Evolutionary conservation across 352 stramenopile genomes (phyloP).

Genomic region (Phytopythium kandeliae): DNA sequence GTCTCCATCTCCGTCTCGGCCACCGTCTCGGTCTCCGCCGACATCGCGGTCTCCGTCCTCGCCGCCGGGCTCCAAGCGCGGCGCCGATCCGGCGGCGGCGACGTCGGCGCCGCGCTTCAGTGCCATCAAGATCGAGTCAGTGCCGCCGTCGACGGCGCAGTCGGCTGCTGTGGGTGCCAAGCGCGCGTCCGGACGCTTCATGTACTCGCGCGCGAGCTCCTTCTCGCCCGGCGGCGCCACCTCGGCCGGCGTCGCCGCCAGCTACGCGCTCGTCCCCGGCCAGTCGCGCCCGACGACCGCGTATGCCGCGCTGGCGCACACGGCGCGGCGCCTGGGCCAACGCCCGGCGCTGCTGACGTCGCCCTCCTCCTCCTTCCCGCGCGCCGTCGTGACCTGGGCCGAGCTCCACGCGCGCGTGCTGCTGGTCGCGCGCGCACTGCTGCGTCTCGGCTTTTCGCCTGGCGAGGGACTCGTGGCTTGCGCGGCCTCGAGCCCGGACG

Average conservation of each 20-base stretch:
- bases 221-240: constrained; percentile 1
- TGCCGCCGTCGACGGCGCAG: constrained; percentile 3
- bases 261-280: background rate
- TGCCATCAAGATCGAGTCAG: constrained; percentile 25
- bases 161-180: background rate
- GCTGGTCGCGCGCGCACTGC: constrained; percentile 33
- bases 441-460: constrained; percentile 41
- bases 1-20: no score
- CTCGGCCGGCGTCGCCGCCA: background rate
- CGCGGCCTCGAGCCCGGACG: constrained; percentile 28
- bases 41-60: background rate
- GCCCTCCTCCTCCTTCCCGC: constrained; percentile 12
- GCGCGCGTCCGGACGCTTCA: constrained; percentile 21
- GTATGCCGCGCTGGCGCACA: constrained; percentile 26
- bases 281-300: constrained; percentile 7
- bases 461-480: constrained; percentile 60
- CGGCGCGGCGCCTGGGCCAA: constrained; percentile 12
- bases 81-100: background rate
- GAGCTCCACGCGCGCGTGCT: constrained; percentile 27
- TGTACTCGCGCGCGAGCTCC: constrained; percentile 28
- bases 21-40: no score
- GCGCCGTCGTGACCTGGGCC: constrained; percentile 11
- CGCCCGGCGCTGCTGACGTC: no score
- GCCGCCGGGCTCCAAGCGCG: no score
- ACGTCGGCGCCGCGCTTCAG: constrained; percentile 12